These are phyloP conservation scores for Coleophoma eucalyptorum DNA, from an alignment of 2,329 filamentous ascomycete genomes.

Conservation along the genomic window DNA sequence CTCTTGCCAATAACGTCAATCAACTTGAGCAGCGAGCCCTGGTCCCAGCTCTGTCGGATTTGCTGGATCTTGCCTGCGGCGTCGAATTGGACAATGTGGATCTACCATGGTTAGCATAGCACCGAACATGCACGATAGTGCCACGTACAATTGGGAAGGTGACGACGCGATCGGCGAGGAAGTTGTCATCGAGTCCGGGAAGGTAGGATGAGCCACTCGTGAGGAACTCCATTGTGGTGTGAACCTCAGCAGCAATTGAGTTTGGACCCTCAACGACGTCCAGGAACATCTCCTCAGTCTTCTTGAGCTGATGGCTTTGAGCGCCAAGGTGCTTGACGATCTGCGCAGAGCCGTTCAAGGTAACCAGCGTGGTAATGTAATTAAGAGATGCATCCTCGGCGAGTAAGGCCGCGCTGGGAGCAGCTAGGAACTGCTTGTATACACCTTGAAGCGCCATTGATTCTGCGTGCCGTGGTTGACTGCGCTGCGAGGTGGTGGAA, in stretches of 20 bases:
- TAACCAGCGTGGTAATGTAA: slow-evolving; percentile 87
- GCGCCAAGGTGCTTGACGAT: slow-evolving; percentile 79
- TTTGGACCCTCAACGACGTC: slow-evolving; percentile 67
- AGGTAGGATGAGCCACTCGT: slow-evolving; percentile 82
- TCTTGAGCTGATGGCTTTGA: slow-evolving; percentile 72
- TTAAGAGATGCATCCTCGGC: slow-evolving; percentile 66
- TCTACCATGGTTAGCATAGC: slow-evolving; percentile 41
- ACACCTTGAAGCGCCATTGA: slow-evolving; percentile 45
- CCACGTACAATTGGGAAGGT: slow-evolving; percentile 72
- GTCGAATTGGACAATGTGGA: slow-evolving; percentile 87
- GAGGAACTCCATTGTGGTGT: slow-evolving; percentile 79
- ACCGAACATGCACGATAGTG: not conserved
- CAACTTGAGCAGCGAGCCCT: slow-evolving; percentile 87
- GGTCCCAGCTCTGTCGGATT: slow-evolving; percentile 92
- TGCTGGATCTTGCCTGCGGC: slow-evolving; percentile 73
- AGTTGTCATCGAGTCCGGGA: slow-evolving; percentile 89
- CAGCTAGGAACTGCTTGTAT: slow-evolving; percentile 71
- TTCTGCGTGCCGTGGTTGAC: not conserved
- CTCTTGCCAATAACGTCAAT: slow-evolving; percentile 89
- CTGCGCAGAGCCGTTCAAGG: slow-evolving; percentile 64
- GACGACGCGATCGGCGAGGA: slow-evolving; percentile 77
- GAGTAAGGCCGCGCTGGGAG: slow-evolving; percentile 60
- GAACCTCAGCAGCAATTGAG: slow-evolving; percentile 71
- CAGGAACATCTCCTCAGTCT: slow-evolving; percentile 76
- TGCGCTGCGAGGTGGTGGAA: not conserved